Conservation (phyloP, 2,329 filamentous ascomycete genomes). For the Chaetomiaceae sp. region DNA sequence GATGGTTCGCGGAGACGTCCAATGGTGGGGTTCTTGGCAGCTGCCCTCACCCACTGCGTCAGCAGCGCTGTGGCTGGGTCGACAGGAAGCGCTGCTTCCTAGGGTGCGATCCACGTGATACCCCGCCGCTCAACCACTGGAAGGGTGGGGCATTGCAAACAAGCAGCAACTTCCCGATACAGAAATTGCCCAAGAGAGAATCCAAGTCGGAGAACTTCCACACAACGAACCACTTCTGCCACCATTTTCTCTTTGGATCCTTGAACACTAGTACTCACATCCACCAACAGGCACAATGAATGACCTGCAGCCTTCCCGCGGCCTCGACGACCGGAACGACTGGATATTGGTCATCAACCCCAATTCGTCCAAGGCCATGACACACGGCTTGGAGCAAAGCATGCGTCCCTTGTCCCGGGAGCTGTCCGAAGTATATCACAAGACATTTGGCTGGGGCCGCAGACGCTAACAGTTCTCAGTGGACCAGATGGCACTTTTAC, state of each 20-base stretch:
- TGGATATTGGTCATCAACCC: constrained; percentile 72
- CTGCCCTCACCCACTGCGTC: constrained; percentile 9
- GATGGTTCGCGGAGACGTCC: constrained; percentile 19
- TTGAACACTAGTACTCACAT: too few species aligned
- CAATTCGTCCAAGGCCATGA: constrained; percentile 73
- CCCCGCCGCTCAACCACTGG: constrained; percentile 20
- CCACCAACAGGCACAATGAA: neutral
- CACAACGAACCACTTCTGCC: too few species aligned
- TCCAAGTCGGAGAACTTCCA: too few species aligned
- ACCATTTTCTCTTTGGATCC: too few species aligned
- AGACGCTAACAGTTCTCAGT: constrained; percentile 31
- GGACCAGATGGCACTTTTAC: constrained; percentile 54
- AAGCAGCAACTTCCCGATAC: neutral
- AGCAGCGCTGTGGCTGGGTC: constrained; percentile 23
- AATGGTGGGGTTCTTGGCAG: constrained; percentile 25
- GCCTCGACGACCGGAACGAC: constrained; percentile 31
- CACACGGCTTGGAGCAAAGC: constrained; percentile 53
- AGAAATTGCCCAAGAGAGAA: too few species aligned
- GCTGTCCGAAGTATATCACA: constrained; percentile 34
- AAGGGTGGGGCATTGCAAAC: neutral
- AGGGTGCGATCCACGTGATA: constrained; percentile 24
- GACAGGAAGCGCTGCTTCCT: neutral
- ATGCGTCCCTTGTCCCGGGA: constrained; percentile 44
- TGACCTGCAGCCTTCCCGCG: constrained; percentile 18
- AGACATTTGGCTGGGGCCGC: too few species aligned